Percentiles rank a stretch among this genome's conserved stretches.
These are phyloP conservation scores for Diaporthe vaccinii DNA, from an alignment of 2,329 filamentous ascomycete species.

Conservation along the genomic window DNA sequence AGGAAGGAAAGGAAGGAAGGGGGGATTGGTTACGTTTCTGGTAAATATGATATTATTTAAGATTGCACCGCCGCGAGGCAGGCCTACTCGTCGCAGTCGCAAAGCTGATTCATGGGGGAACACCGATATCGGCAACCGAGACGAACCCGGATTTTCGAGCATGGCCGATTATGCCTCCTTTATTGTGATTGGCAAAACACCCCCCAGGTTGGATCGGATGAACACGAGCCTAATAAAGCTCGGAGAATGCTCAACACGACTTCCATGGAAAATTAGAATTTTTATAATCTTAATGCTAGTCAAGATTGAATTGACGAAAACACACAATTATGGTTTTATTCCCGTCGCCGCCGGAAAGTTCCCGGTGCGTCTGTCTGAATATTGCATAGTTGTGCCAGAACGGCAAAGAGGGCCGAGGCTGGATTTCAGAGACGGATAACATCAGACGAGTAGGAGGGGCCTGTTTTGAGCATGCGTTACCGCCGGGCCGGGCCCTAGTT, in stretches of 20 bases:
- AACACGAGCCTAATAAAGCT: not conserved
- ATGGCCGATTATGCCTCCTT: not conserved
- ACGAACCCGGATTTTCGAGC: not conserved
- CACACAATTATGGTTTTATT: not conserved
- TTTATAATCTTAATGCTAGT: conserved; percentile 23
- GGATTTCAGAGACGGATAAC: not conserved
- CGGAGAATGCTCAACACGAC: not conserved
- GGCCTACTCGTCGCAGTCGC: conserved; percentile 14
- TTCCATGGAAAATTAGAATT: not conserved
- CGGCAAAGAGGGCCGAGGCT: not conserved
- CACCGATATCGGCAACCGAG: not conserved
- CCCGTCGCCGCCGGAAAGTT: not conserved
- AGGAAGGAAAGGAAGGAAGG: too few species aligned
- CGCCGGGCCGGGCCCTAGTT: not conserved
- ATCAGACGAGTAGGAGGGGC: not conserved
- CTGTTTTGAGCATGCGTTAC: not conserved
- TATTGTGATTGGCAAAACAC: not conserved
- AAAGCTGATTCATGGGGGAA: conserved; percentile 8
- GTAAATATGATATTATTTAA: conserved; percentile 14
- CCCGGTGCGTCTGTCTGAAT: not conserved
- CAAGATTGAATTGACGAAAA: not conserved
- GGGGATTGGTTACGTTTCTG: not conserved
- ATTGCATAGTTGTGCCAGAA: not conserved
- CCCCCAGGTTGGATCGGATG: not conserved
- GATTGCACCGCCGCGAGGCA: conserved; percentile 22